Base-by-base conservation (phyloP, 306 rosid genomes). In the Hylodesmum podocarpum region DNA sequence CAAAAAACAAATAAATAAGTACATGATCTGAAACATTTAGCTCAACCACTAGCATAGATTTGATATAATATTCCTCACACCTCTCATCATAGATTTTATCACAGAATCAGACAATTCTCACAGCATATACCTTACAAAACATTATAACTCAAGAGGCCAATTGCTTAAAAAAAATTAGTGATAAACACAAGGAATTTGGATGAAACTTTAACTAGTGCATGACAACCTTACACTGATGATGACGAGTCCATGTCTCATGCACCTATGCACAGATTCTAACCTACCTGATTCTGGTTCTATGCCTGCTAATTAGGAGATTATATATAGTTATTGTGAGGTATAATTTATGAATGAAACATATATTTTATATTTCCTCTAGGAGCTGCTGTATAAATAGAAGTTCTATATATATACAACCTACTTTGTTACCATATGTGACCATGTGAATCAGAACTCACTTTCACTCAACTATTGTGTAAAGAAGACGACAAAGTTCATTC, bases 41-140 rank as follows among this genome's bases (percentile, higher is more conserved):
- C 59, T 46, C 50, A 84, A 72, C 6, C 44, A 72, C 37, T 39
- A 72, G 65, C 77, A 50, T 18, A 72, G 34, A 47, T 19, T 46
- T 57, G 33, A 57, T 58, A 76, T 22, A 57, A 36, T 28, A 47
- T 29, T 58, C 73, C 59, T 72, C 21, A 63, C 14, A 61, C 63
- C 49, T 65, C n/a, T 54, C n/a, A 63, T 16, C 34, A 41, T 77
- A 72, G 76, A 40, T 51, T 46, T 54, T 53, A 64, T 55, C 49
- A 39, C 53, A 34, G 55, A 70, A 70, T 1, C 22, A 12, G 36
- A 70, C 53, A 61, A 33, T 69, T 44, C 34, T 51, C 24, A 58
- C 43, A 73, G 34, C 77, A 51, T 44, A 41, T 19, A n/a, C n/a
- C n/a, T n/a, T n/a, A 15, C 15, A 78, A 28, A 31, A 7, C 34